A percentile compares a stretch with the other conserved stretches of the same genome.
Conservation (phyloP, 306 rosid species). For the Corylus americana region DNA sequence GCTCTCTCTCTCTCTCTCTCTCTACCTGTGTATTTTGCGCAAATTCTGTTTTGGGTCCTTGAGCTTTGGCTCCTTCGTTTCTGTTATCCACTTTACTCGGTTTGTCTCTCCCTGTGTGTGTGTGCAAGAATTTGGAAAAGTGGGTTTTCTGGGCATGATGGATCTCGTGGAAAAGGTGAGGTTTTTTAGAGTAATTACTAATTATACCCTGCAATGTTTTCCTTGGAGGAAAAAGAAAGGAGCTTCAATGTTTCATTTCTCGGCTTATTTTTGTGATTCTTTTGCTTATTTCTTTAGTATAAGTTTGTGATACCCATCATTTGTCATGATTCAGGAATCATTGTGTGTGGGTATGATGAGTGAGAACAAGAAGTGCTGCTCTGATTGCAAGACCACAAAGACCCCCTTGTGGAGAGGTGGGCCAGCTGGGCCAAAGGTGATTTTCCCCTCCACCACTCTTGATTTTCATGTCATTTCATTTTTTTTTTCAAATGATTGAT, state of each 20-base stretch:
- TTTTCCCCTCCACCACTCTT: neutral
- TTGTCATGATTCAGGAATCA: slow-evolving; percentile 37
- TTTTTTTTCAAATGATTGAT: neutral
- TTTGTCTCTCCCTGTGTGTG: neutral
- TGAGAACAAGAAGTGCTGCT: slow-evolving; percentile 49
- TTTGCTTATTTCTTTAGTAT: neutral
- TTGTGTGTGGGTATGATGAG: slow-evolving; percentile 15
- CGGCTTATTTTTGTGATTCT: slow-evolving; percentile 13
- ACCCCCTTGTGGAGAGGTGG: slow-evolving; percentile 91
- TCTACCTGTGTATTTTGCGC: neutral
- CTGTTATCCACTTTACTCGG: neutral
- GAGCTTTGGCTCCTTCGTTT: neutral
- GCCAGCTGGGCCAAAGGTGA: slow-evolving; percentile 60
- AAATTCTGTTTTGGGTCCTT: neutral
- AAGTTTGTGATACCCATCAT: neutral
- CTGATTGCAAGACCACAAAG: slow-evolving; percentile 63
- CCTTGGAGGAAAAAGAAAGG: neutral
- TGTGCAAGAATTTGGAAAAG: neutral
- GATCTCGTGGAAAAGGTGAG: slow-evolving; percentile 44
- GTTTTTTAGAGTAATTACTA: too few species aligned
- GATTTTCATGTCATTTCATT: neutral
- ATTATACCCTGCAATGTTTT: neutral
- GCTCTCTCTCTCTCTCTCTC: neutral
- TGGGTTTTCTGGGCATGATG: slow-evolving; percentile 38
- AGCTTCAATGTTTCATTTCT: neutral